These are phyloP conservation scores for Phoma sp. DNA, from an alignment of 2,329 filamentous ascomycete species.

Conservation along the genomic window DNA sequence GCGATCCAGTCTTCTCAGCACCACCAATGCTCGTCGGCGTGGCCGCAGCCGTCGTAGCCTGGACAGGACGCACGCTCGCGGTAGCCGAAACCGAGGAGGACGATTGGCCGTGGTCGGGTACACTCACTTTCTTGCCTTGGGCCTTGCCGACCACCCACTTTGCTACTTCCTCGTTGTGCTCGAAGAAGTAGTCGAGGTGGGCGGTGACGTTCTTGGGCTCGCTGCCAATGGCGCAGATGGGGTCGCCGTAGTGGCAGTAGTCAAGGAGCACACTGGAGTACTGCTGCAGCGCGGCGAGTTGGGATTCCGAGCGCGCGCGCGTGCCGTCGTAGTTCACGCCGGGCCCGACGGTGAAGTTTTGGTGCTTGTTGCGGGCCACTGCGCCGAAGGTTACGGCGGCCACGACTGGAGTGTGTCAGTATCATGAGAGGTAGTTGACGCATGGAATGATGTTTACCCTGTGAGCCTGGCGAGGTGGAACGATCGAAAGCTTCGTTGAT, in stretches of 20 bases:
- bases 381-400: constrained; percentile 37
- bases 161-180: constrained; percentile 31
- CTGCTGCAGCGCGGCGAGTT: constrained; percentile 22
- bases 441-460: constrained; percentile 18
- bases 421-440: not conserved
- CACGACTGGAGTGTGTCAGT: constrained; percentile 22
- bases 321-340: constrained; percentile 30
- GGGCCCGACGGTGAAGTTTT: constrained; percentile 33
- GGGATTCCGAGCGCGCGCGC: constrained; percentile 27
- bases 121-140: constrained; percentile 21
- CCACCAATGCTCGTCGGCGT: constrained; percentile 5
- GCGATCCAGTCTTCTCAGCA: constrained; percentile 14
- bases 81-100: constrained; percentile 6
- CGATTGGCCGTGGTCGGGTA: constrained; percentile 3
- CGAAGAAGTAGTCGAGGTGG: constrained; percentile 63
- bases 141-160: constrained; percentile 28
- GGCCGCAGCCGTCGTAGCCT: constrained; percentile 3
- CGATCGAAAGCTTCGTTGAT: constrained; percentile 29
- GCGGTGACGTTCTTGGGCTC: constrained; percentile 59
- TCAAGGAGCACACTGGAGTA: constrained; percentile 58
- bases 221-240: constrained; percentile 65
- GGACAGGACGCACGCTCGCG: not conserved
- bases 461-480: constrained; percentile 23
- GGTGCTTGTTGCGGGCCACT: constrained; percentile 27
- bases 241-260: constrained; percentile 68